Percentiles rank a stretch among this genome's conserved stretches.
phyloP scores from a whole-genome alignment of 805 yeast species.

The Candida alai region DNA sequence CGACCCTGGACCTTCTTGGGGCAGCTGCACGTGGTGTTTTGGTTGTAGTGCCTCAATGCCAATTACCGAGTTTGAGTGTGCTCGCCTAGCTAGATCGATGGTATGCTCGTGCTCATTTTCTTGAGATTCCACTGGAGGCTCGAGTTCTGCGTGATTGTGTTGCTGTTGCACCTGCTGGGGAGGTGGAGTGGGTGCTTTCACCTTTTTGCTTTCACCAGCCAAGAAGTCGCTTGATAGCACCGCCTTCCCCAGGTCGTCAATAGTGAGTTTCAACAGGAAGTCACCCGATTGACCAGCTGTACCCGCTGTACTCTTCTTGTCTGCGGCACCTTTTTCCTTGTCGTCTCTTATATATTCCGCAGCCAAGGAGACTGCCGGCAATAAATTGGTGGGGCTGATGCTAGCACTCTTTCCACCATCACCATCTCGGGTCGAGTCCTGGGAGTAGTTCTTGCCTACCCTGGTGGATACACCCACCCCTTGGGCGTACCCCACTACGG shows the following conservation, averaged over 20 bases:
- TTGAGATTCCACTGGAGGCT: not conserved
- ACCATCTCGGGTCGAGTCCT: not conserved
- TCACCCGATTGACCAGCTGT: conserved; percentile 13
- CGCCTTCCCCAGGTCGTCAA: conserved; percentile 42
- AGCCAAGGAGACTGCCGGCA: conserved; percentile 10
- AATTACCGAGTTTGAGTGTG: conserved; percentile 25
- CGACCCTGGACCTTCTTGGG: not conserved
- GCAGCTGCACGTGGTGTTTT: conserved; percentile 1
- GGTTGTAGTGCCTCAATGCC: conserved; percentile 20
- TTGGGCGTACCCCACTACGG: too few relatives aligned
- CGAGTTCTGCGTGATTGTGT: not conserved
- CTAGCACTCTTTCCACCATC: not conserved
- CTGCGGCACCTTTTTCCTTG: not conserved
- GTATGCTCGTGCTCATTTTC: not conserved
- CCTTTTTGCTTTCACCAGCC: conserved; percentile 1
- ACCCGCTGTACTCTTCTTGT: not conserved
- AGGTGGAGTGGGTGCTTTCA: not conserved
- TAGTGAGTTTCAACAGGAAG: conserved; percentile 32
- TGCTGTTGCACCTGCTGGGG: not conserved
- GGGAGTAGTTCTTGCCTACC: too few relatives aligned
- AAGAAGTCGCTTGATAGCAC: conserved; percentile 26
- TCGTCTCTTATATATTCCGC: not conserved
- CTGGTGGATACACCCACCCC: too few relatives aligned
- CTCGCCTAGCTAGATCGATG: conserved; percentile 15
- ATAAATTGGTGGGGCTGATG: conserved; percentile 5